Base-by-base conservation (phyloP, 2,329 filamentous ascomycete genomes). In the Beauveria australis region DNA sequence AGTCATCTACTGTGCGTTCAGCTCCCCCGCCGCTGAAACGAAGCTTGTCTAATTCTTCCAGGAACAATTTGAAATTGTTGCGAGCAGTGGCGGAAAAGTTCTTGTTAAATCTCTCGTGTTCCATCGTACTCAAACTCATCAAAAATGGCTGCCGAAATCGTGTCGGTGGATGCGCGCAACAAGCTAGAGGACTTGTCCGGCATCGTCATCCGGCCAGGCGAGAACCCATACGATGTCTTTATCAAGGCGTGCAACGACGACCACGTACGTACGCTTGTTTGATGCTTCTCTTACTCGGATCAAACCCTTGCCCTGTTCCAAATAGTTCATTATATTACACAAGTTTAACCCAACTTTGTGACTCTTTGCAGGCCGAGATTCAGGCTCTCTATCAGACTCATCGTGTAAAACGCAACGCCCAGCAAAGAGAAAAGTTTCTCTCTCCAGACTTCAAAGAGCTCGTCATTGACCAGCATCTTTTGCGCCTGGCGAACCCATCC, bases 201-300 rank as follows among this genome's bases (percentile, higher is more conserved):
- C 16, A 72, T 82, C 53, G 69, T 73, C 22, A 67, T 79, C 61
- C 70, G 75, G 64, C 77, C 79, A 0, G 82, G 80, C 51, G 81
- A 84, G 69, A 95, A 94, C 66, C 91, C 90, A 1, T 94, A 92
- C 70, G 81, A 89, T 65, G 84, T 86, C 19, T 75, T 95, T 62
- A 89, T 96, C 62, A 73, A 81, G 47, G 81, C 82, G 10, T 91
- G 87, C 69, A 74, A 85, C 53, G 77, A 88, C 70, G 78, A 90
- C 65, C 76, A 85, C 59, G 90, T 93, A 79, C 69, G 81, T 66
- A 16, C 7, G 33, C 28, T 37, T 16, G 16, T 6, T n/a, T 3
- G 4, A 18, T n/a, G 33, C 5, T 9, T 18, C 18, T 44, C 37
- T 12, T 18, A 24, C 26, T 37, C 33, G 33, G 2, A 28, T 41